phyloP scores from a whole-genome alignment of 805 yeast species.

The Candida chilensis region DNA sequence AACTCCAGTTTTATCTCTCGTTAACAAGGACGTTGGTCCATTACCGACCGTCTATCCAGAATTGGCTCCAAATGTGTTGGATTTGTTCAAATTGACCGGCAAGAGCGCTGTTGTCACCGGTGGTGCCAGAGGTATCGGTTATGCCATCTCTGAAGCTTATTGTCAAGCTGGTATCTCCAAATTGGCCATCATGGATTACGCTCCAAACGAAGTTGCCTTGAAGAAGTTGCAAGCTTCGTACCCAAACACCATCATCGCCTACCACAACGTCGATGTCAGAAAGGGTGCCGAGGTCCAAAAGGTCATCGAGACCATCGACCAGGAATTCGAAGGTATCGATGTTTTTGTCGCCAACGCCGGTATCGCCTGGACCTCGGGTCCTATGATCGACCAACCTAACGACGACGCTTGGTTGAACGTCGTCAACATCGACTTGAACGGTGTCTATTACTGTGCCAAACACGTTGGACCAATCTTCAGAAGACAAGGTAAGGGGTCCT shows the following conservation, averaged over 20 bases:
- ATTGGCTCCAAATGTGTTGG: constrained; percentile 15
- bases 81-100: constrained; percentile 17
- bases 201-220: constrained; percentile 17
- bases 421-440: constrained; percentile 30
- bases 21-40: constrained; percentile 24
- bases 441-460: constrained; percentile 34
- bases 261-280: constrained; percentile 28
- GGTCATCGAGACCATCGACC: constrained; percentile 18
- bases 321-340: constrained; percentile 25
- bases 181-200: constrained; percentile 31
- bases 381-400: constrained; percentile 24
- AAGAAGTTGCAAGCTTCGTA: constrained; percentile 14
- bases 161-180: constrained; percentile 23
- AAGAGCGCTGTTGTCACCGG: constrained; percentile 27
- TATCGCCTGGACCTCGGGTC: constrained; percentile 37
- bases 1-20: constrained; percentile 12
- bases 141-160: constrained; percentile 22
- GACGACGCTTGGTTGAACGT: constrained; percentile 30
- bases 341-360: constrained; percentile 39
- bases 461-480: constrained; percentile 28
- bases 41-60: constrained; percentile 26
- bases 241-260: constrained; percentile 21
- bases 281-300: constrained; percentile 23
- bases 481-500: constrained; percentile 29
- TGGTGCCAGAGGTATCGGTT: constrained; percentile 28